These are phyloP conservation scores for Quercus cerris DNA, from an alignment of 306 rosid species.

Conservation along the genomic window DNA sequence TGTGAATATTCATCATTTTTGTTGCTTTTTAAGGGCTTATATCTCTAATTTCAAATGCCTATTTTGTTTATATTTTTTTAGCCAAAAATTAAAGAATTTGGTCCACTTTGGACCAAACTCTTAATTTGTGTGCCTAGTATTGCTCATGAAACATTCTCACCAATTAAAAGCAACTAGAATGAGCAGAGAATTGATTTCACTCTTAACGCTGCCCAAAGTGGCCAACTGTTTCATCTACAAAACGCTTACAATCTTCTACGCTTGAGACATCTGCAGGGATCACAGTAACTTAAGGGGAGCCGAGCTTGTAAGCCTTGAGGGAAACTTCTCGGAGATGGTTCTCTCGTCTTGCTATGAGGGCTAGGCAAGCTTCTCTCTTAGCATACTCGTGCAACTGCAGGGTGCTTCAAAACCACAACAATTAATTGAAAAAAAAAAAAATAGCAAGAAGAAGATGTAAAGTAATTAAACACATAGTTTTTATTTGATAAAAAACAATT, in stretches of 20 bases:
- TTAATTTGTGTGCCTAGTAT: too few relatives aligned
- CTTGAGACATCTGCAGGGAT: conserved; percentile 45
- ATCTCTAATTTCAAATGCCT: too few relatives aligned
- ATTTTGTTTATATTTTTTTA: too few relatives aligned
- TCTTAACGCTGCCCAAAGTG: conserved; percentile 39
- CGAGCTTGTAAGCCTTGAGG: conserved; percentile 14
- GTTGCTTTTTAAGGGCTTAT: too few relatives aligned
- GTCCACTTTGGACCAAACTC: too few relatives aligned
- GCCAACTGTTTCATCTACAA: conserved; percentile 31
- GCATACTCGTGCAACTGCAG: conserved; percentile 42
- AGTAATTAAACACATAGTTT: background rate
- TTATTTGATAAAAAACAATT: too few relatives aligned
- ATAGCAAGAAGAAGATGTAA: too few relatives aligned
- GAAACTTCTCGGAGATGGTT: conserved; percentile 37
- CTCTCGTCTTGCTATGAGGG: conserved; percentile 47
- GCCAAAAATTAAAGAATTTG: too few relatives aligned
- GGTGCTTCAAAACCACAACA: conserved; percentile 26
- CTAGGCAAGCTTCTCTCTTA: conserved; percentile 45
- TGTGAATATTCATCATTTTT: too few relatives aligned
- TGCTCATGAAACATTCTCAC: background rate
- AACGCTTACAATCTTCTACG: conserved; percentile 33
- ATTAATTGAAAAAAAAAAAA: background rate
- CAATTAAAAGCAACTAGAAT: background rate
- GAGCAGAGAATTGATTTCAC: background rate
- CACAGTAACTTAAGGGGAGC: conserved; percentile 40